Evolutionary conservation across 306 rosid genomes (phyloP).

Genomic region (Gynostemma pentaphyllum): DNA sequence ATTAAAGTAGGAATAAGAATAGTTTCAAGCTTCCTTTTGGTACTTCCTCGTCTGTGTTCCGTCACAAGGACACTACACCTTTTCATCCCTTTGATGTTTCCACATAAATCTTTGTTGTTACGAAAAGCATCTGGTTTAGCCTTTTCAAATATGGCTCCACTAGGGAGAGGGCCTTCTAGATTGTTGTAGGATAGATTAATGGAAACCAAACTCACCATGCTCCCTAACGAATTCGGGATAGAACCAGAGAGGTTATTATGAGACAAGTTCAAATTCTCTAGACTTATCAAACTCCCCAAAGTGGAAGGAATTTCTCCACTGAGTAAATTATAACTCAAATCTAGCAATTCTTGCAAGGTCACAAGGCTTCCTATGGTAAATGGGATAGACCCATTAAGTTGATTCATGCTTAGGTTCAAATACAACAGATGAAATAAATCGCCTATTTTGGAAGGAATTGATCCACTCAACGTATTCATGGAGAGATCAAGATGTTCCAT

Average conservation of each 20-base stretch:
- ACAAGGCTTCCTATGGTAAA: conserved; percentile 28
- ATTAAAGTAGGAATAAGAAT: conserved; percentile 19
- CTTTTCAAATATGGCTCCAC: conserved; percentile 19
- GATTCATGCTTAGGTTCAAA: conserved; percentile 27
- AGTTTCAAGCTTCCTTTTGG: conserved; percentile 10
- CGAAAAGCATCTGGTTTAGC: conserved; percentile 22
- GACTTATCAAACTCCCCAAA: conserved; percentile 20
- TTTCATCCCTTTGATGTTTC: conserved; percentile 13
- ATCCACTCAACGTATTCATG: conserved; percentile 23
- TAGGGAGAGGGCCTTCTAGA: too few relatives aligned
- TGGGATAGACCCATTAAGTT: conserved; percentile 32
- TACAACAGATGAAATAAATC: conserved; percentile 16
- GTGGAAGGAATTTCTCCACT: conserved; percentile 22
- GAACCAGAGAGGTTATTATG: conserved; percentile 31
- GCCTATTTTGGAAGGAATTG: conserved; percentile 29
- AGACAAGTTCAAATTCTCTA: conserved; percentile 36
- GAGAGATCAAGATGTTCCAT: conserved; percentile 32
- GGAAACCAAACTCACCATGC: too few relatives aligned
- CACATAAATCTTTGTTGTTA: conserved; percentile 24
- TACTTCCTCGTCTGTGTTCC: conserved; percentile 4
- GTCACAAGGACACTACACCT: conserved; percentile 14
- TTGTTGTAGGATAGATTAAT: too few relatives aligned
- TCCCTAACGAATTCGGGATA: too few relatives aligned
- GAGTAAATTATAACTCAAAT: too few relatives aligned
- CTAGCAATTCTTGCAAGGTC: conserved; percentile 19